Evolutionary conservation across 2,329 filamentous ascomycete species (phyloP), one percentile per base, ranked within the genome.

Genomic region (Fusarium buharicum): DNA sequence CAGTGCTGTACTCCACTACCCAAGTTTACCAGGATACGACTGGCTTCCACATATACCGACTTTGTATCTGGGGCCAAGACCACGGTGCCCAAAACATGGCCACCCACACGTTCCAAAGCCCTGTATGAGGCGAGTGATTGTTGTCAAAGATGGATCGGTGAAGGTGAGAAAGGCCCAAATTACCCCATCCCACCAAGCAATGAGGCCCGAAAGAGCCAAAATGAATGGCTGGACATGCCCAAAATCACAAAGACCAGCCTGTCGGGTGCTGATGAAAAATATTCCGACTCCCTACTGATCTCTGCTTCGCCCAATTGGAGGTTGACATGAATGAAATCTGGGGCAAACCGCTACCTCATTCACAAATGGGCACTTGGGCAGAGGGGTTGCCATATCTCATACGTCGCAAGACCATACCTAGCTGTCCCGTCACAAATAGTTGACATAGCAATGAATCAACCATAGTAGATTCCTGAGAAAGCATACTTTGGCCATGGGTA

Each of bases 401-500:
- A 38, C 45, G 24, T 44, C 50, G 50, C 43, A 56, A 47, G 52
- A 51, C 45, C 57, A 30, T 64, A 56, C 65, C 57, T 55, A 43
- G 48, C 49, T 28, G 41, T 55, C 44, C 37, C 33, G 56, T 64
- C 53, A 59, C 64, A 53, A 60, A 54, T 47, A 67, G 37, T 54
- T 58, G 53, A 67, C 57, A 66, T 58, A 54, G 56, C 43, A 39
- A 66, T 66, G 64, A 62, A 39, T 55, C 52, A 51, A 62, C 30
- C 55, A 55, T 59, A 67, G 40, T 45, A 61, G 55, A 50, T 33
- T 34, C 46, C 49, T 48, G 38, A 59, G 50, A 36, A 28, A 47
- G 53, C 51, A 49, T 53, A 58, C 50, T 61, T 53, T 52, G 45
- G 69, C 38, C 55, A 76, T 76, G 74, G 58, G 61, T 51, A 68